Base-by-base conservation (phyloP, 371 early-diverging fungal genomes). In the Saksenaea vasiformis region DNA sequence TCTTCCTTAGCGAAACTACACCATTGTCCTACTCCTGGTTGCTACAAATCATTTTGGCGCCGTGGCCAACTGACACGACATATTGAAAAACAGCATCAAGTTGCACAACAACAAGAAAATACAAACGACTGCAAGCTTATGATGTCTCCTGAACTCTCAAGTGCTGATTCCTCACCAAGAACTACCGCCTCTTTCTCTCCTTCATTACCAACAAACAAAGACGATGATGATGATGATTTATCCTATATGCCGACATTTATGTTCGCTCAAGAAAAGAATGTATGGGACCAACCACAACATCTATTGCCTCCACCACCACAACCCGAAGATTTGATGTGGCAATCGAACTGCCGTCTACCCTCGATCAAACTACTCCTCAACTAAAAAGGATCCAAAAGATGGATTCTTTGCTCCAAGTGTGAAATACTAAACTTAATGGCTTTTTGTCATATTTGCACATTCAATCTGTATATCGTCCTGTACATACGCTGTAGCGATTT, bases 41-140 rank as follows among this genome's bases (percentile, higher is more conserved):
- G 82, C 53, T 76, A 66, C 58, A 82, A 78, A 56, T 78, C 77
- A 0, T 78, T 78, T 31, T 78, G 82, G 82, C 64, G 79, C 68
- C 67, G 69, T 17, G 82, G 79, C 10, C 79, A 78, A 63, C 69
- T 78, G 56, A 65, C 70, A 38, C 79, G 79, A 26, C 82, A 82
- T 60, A 67, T 78, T 41, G 70, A 74, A 41, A 73, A 65, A 19
- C 64, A 60, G 17, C 70, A 70, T 59, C 57, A 60, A 8, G 44
- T 65, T 17, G 27, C 15, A 39, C 31, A 61, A n/a, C 47, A 58
- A 3, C 24, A 35, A 1, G 34, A 59, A 15, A 59, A 70, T 36
- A 63, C 70, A 22, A 64, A 62, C 57, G 47, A 59, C 17, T 22
- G 9, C 7, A 47, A 47, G 51, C 51, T 47, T 10, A 10, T 47